Evolutionary conservation across 2,329 filamentous ascomycete genomes (phyloP).

Genomic region (Huntiella savannae): DNA sequence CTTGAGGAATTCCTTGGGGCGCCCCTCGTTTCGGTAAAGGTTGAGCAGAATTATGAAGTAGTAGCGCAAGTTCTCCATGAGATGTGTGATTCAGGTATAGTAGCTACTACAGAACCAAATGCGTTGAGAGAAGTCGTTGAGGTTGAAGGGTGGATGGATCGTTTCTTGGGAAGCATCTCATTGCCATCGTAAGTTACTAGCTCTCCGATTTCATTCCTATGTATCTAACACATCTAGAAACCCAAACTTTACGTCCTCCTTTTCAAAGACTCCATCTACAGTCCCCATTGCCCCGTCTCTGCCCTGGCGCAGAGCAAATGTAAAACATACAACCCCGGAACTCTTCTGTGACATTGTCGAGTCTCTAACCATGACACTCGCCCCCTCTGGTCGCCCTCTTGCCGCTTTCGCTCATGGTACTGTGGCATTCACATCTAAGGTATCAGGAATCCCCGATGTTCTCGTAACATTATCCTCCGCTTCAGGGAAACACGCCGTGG

Average conservation of each 20-base stretch:
- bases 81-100: slow-evolving; percentile 87
- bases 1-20: slow-evolving; percentile 88
- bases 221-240: slow-evolving; percentile 19
- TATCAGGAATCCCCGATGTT: slow-evolving; percentile 88
- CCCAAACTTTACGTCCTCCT: slow-evolving; percentile 20
- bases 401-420: slow-evolving; percentile 79
- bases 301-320: slow-evolving; percentile 80
- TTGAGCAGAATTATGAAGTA: slow-evolving; percentile 82
- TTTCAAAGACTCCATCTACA: slow-evolving; percentile 22
- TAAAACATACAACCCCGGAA: slow-evolving; percentile 91
- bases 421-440: slow-evolving; percentile 85
- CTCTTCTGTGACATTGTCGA: slow-evolving; percentile 93
- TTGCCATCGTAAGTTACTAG: slow-evolving; percentile 43
- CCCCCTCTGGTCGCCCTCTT: slow-evolving; percentile 73
- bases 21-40: slow-evolving; percentile 66
- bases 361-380: slow-evolving; percentile 68
- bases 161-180: slow-evolving; percentile 70
- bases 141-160: slow-evolving; percentile 77
- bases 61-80: slow-evolving; percentile 82
- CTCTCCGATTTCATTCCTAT: not conserved
- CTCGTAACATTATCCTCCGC: slow-evolving; percentile 60
- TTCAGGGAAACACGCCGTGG: slow-evolving; percentile 59
- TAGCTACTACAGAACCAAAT: slow-evolving; percentile 84
- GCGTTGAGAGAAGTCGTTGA: slow-evolving; percentile 80
- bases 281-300: slow-evolving; percentile 33